phyloP scores from a whole-genome alignment of 139 green algal species.

The Tetraselmis striata region DNA sequence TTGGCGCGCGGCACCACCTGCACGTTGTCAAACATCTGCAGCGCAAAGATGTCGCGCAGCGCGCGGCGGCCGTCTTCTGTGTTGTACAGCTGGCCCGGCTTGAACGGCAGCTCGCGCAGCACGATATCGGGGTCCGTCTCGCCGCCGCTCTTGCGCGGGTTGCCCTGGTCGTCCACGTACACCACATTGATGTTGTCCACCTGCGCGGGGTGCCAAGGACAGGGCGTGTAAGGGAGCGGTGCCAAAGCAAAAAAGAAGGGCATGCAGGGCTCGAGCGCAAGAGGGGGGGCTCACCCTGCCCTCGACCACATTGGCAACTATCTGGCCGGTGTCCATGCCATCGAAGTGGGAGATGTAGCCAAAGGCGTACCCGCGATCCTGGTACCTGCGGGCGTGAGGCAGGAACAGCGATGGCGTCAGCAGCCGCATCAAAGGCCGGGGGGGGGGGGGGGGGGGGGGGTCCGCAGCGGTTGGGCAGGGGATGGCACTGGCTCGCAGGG shows the following conservation, averaged over 20 bases:
- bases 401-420: too few relatives aligned
- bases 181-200: conserved; percentile 21
- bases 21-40: conserved; percentile 77
- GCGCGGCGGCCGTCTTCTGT: conserved; percentile 58
- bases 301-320: conserved; percentile 59
- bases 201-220: too few relatives aligned
- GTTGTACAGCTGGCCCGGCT: conserved; percentile 63
- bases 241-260: too few relatives aligned
- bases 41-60: conserved; percentile 65
- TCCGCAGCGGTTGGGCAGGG: too few relatives aligned
- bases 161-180: conserved; percentile 56
- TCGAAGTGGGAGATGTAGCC: conserved; percentile 57
- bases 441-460: too few relatives aligned
- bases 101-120: conserved; percentile 47
- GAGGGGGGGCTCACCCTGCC: too few relatives aligned
- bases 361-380: conserved; percentile 52
- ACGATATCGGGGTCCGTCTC: conserved; percentile 37
- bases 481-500: too few relatives aligned
- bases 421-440: too few relatives aligned
- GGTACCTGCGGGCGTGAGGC: conserved; percentile 66
- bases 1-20: conserved; percentile 56
- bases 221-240: too few relatives aligned
- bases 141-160: conserved; percentile 30
- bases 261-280: too few relatives aligned
- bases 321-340: conserved; percentile 65